Evolutionary conservation across 768 basidiomycete genomes (phyloP), one percentile per base, ranked within the genome.

Genomic region (Candolleomyces aberdarensis): DNA sequence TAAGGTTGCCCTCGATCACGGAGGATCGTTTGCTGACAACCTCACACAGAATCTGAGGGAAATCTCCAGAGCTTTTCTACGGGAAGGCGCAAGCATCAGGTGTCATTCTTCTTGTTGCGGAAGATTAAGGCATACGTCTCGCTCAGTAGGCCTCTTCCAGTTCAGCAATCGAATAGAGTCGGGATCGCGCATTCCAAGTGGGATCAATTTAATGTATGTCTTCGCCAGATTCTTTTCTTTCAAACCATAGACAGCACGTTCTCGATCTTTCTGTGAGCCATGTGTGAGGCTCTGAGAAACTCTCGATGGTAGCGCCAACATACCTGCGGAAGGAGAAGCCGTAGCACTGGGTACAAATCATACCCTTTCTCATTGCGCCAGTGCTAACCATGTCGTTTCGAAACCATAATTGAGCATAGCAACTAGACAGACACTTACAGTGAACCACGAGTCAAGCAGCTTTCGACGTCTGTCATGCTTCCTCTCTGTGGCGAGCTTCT

Each of bases 161-260:
- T 96, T 90, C 50, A 90, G 74, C 48, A 99, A 75, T 44, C 91
- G 83, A 52, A 90, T 81, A 0, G 93, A 89, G 68, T 96, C 93
- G 7, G 86, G 87, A 58, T 93, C 90, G 69, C 85, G 85, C 70
- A 75, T 83, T 43, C 89, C 89, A 3, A 99, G 79, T 1, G 92
- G 92, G 40, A 98, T 90, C 2, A 96, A 82, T 63, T 90, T 88
- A 76, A 96, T 93, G 70, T 96, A 97, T 10, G 85, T 86, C 73
- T 95, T 98, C 5, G 95, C 96, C 3, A 99, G 77, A 69, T 91
- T 92, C 75, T 91, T 91, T 77, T 99, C 97, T 71, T 99, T 99
- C 65, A 97, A 74, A 14, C 94, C 92, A 72, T 98, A 99, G 0
- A 95, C 88, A 0, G 92, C 84, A 57, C 97, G 86, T 63, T 98